Evolutionary conservation across 1,284 basidiomycete genomes (phyloP).

Genomic region (Cutaneotrichosporon cutaneum): DNA sequence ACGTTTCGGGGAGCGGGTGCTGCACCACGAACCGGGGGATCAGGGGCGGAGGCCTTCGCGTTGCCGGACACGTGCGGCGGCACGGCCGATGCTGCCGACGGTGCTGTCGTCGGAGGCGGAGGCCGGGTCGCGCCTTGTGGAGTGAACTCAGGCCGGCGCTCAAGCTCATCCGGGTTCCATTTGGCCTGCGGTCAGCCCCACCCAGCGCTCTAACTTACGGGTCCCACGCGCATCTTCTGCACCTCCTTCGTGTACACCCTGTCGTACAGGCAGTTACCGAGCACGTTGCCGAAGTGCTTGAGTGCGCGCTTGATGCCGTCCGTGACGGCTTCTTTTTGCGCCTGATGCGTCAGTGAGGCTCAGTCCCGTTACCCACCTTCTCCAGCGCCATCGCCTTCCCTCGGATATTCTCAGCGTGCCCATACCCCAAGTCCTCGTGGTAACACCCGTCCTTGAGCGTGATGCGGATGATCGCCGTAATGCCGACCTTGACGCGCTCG

Average conservation of each 20-base stretch:
- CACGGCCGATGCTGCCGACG: constrained; percentile 26
- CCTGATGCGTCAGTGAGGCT: constrained; percentile 57
- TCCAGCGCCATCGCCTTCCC: constrained; percentile 84
- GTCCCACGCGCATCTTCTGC: constrained; percentile 72
- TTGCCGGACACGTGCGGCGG: constrained; percentile 24
- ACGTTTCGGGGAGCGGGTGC: not conserved
- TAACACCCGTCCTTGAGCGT: constrained; percentile 83
- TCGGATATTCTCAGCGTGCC: constrained; percentile 77
- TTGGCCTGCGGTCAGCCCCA: constrained; percentile 60
- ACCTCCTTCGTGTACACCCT: constrained; percentile 82
- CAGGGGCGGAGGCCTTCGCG: constrained; percentile 15
- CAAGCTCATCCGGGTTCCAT: constrained; percentile 68
- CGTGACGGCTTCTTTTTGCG: constrained; percentile 96
- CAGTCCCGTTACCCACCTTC: constrained; percentile 63
- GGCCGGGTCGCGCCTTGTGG: constrained; percentile 23
- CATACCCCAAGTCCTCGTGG: constrained; percentile 93
- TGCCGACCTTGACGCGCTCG: constrained; percentile 68
- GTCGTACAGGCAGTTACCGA: constrained; percentile 96
- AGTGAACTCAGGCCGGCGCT: constrained; percentile 74
- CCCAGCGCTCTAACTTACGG: constrained; percentile 58
- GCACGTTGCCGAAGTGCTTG: constrained; percentile 86
- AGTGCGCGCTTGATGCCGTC: constrained; percentile 89
- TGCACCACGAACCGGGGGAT: not conserved
- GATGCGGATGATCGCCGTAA: constrained; percentile 81
- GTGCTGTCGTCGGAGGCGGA: not conserved